Conservation (phyloP, 306 rosid species). For the Vachellia collinsii region DNA sequence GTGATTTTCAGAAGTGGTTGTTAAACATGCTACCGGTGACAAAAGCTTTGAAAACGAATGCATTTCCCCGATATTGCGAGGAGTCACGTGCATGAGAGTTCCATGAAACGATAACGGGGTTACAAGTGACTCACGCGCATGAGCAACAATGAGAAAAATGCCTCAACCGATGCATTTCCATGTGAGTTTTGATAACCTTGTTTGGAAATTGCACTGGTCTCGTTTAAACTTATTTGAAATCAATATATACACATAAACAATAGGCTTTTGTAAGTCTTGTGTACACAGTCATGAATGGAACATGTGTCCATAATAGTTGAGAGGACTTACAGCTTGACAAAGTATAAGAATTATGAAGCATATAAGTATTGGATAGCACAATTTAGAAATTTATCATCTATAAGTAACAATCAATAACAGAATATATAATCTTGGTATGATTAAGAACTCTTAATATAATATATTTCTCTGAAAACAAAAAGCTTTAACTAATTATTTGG, state of each 20-base stretch:
- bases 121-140: too few species aligned
- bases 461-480: background rate
- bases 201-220: background rate
- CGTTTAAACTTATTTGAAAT: too few species aligned
- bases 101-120: too few species aligned
- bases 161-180: too few species aligned
- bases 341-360: background rate
- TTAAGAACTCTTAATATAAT: background rate
- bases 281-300: background rate
- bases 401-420: background rate
- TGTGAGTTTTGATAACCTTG: background rate
- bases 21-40: too few species aligned
- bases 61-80: too few species aligned
- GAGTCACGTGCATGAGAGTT: too few species aligned
- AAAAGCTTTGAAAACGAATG: too few species aligned
- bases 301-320: background rate
- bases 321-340: background rate
- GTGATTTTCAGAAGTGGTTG: too few species aligned
- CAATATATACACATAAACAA: background rate
- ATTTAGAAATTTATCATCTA: background rate
- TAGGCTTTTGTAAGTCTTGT: background rate
- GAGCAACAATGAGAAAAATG: too few species aligned
- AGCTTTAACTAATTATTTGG: background rate
- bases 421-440: background rate
- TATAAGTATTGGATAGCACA: background rate